Evolutionary conservation across 1,139 yeast genomes (phyloP), one percentile per base, ranked within the genome.

Genomic region (Hansenula anomala): DNA sequence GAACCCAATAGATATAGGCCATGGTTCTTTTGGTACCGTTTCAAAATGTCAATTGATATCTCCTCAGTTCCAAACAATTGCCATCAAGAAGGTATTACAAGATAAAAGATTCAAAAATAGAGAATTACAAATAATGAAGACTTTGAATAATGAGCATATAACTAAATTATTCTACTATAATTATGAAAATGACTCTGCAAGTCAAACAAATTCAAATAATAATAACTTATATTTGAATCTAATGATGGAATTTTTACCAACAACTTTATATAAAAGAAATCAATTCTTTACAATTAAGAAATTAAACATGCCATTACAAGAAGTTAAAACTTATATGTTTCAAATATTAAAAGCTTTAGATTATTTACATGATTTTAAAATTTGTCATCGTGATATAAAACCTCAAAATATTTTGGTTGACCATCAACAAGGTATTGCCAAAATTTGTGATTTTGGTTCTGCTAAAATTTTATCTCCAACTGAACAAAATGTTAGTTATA

Each of bases 381-480:
- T 94, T 50, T 92, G 98, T 63, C 98, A 92, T 63, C 80, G 98
- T 59, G 98, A 92, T 64, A 92, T 92, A 54, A 92, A 92, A 61
- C 98, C 98, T 4, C 97, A 94, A 58, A 92, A 92, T 63, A 71
- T 92, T 45, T 71, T 92, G 55, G 84, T 92, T 47, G 92, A 92
- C 61, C 96, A 97, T 20, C 73, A 77, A 35, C 73, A 82, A 10
- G 95, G 95, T 13, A 77, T 84, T 41, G 73, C 94, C 50, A 92
- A 92, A 64, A 75, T 92, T 37, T 92, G 98, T 64, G 98, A 92
- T 65, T 92, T 92, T 62, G 98, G 98, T n/a, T 80, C 94, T n/a
- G 98, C 98, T 24, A 92, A 92, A 62, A 83, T 86, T 42, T 73
- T 92, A 45, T 86, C 84, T 36, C 94, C 96, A 8, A 73, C 75